phyloP scores from a whole-genome alignment of 352 stramenopile species.

The Pythium dissotocum region DNA sequence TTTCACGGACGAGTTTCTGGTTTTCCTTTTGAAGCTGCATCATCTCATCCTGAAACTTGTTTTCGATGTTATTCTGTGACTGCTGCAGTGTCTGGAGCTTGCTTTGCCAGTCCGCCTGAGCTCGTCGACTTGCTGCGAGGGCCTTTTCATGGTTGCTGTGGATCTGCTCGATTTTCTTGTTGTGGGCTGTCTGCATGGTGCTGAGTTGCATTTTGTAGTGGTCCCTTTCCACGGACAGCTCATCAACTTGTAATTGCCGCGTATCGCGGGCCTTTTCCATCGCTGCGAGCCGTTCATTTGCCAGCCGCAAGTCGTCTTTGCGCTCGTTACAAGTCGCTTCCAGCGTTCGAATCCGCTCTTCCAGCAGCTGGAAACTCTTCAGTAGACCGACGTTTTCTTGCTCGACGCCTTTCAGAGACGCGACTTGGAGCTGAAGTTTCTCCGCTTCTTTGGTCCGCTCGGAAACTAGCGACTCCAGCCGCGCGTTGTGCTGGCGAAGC shows the following conservation, averaged over 20 bases:
- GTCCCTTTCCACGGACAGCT: conserved; percentile 35
- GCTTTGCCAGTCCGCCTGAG: conserved; percentile 39
- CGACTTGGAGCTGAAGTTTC: conserved; percentile 40
- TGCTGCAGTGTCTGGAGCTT: conserved; percentile 29
- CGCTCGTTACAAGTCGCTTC: conserved; percentile 36
- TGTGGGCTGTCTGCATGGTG: conserved; percentile 28
- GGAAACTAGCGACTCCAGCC: conserved; percentile 36
- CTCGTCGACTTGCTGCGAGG: conserved; percentile 23
- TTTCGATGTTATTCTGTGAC: conserved; percentile 23
- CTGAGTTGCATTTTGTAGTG: conserved; percentile 29
- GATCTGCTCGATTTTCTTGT: conserved; percentile 41
- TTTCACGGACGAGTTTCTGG: conserved; percentile 29
- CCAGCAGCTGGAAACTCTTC: conserved; percentile 55
- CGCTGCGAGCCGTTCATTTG: conserved; percentile 11
- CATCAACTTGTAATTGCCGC: conserved; percentile 34
- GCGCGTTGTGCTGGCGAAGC: conserved; percentile 42
- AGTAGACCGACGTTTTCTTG: conserved; percentile 58
- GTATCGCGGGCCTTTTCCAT: conserved; percentile 42
- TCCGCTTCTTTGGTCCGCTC: conserved; percentile 47
- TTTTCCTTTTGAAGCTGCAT: conserved; percentile 31
- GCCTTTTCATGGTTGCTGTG: conserved; percentile 33
- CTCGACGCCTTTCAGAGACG: conserved; percentile 40
- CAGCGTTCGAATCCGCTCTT: conserved; percentile 46
- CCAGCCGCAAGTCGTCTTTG: conserved; percentile 13
- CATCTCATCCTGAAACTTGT: conserved; percentile 37